phyloP scores from a whole-genome alignment of 116 monocot genomes.

The Papilionanthe hybrid region DNA sequence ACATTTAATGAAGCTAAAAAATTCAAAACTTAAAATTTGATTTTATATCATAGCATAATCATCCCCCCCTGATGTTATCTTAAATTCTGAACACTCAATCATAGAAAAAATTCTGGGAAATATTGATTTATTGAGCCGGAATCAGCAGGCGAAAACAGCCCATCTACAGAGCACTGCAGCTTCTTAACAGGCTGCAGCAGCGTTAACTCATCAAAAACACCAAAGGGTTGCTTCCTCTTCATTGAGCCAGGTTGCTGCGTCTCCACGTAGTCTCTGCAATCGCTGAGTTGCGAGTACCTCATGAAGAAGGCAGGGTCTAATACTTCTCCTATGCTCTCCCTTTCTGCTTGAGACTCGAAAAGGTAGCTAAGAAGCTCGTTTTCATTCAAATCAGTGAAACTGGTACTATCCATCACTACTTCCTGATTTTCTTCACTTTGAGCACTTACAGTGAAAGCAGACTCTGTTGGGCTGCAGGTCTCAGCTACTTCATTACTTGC shows the following conservation, averaged over 20 bases:
- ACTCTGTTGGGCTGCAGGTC: background rate
- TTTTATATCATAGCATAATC: too few relatives aligned
- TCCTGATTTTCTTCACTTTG: conserved; percentile 2
- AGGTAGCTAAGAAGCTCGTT: conserved; percentile 6
- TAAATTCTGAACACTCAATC: background rate
- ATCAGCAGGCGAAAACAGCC: background rate
- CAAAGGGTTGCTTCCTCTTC: background rate
- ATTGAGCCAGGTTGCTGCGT: background rate
- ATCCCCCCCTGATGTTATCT: too few relatives aligned
- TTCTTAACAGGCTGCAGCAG: background rate
- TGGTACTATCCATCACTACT: background rate
- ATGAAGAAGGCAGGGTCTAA: background rate
- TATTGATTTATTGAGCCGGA: background rate
- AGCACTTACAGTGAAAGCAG: background rate
- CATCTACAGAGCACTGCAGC: background rate
- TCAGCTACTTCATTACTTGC: background rate
- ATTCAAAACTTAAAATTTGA: too few relatives aligned
- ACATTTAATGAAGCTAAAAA: background rate
- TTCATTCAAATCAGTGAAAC: conserved; percentile 5
- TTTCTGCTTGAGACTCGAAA: background rate
- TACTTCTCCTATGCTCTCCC: background rate
- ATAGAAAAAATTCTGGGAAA: background rate
- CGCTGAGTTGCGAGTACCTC: background rate
- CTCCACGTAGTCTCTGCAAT: background rate
- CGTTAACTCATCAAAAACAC: background rate